Base-by-base conservation (phyloP, 257 asterid species). In the Ajuga chamaepitys region DNA sequence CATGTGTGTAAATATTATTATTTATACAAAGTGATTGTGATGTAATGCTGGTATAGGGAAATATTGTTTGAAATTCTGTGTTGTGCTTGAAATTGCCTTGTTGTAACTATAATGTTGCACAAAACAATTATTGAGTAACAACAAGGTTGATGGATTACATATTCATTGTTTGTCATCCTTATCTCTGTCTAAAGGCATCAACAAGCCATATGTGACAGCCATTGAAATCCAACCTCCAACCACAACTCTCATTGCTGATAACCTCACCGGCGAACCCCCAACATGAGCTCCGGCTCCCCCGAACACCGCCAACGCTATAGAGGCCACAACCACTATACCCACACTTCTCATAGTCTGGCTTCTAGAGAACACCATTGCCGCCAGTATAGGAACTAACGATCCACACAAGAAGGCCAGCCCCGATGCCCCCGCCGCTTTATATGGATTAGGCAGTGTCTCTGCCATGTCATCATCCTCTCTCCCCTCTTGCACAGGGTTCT, bases 161-260 rank as follows among this genome's bases (percentile, higher is more conserved):
- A 21, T 3, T 50, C 1, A 3, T 9, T 53, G 9, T 53, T 58
- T 50, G 20, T 6, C 56, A 28, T 14, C 57, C 12, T 64, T 38
- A 10, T 81, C 82, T 32, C 62, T 34, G 17, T 75, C 87, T 20
- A 87, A 75, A 42, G 81, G 80, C 77, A 66, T 80, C 6, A 87
- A 87, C 74, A 87, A 68, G 13, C 80, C 82, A 68, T 78, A 84
- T 1, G 91, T 80, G n/a, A 87, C 20, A 20, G 81, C 83, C 91
- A 87, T 87, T 21, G 89, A 71, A 24, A 84, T 61, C 89, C 89
- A 87, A 45, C 91, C 91, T 46, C 95, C 95, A 20, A 84, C 10
- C 51, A 88, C 48, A 50, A 82, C 80, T 66, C 84, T 78, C 50
- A 58, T 20, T 1, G 90, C 83, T 0, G 93, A 83, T n/a, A 58